phyloP scores from a whole-genome alignment of 2,329 filamentous ascomycete genomes.

The Talaromyces albobiverticillius region DNA sequence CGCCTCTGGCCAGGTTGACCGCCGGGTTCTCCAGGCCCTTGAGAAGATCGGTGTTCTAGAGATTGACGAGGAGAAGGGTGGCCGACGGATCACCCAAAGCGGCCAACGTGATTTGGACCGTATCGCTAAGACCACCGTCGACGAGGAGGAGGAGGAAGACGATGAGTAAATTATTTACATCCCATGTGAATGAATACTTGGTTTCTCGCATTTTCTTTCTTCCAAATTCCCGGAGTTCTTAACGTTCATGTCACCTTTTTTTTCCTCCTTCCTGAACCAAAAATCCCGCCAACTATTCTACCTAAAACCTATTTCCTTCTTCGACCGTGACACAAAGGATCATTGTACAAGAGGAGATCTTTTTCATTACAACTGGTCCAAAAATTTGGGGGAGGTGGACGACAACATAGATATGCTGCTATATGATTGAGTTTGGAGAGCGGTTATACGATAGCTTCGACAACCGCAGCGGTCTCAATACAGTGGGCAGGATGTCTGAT shows the following conservation, averaged over 20 bases:
- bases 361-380: slow-evolving; percentile 2
- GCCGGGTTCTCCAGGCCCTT: slow-evolving; percentile 93
- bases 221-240: slow-evolving; percentile 9
- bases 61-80: slow-evolving; percentile 97
- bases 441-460: slow-evolving; percentile 5
- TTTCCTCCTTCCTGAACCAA: slow-evolving; percentile 2
- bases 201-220: slow-evolving; percentile 15
- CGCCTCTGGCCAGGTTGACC: slow-evolving; percentile 91
- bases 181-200: slow-evolving; percentile 15
- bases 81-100: slow-evolving; percentile 94
- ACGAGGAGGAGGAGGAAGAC: slow-evolving; percentile 43
- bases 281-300: slow-evolving; percentile 2
- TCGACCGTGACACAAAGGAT: slow-evolving; percentile 3
- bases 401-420: slow-evolving; percentile 11
- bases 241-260: slow-evolving; percentile 12
- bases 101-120: slow-evolving; percentile 99
- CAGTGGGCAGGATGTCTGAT: background rate
- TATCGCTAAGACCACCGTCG: slow-evolving; percentile 72
- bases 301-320: slow-evolving; percentile 6
- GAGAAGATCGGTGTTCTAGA: slow-evolving; percentile 99
- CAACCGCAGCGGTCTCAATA: background rate
- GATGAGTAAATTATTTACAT: slow-evolving; percentile 33
- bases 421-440: slow-evolving; percentile 8
- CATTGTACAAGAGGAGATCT: slow-evolving; percentile 5
- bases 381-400: slow-evolving; percentile 6